phyloP scores from a whole-genome alignment of 169 alveolate species.

The Cryptosporidium viatorum region DNA sequence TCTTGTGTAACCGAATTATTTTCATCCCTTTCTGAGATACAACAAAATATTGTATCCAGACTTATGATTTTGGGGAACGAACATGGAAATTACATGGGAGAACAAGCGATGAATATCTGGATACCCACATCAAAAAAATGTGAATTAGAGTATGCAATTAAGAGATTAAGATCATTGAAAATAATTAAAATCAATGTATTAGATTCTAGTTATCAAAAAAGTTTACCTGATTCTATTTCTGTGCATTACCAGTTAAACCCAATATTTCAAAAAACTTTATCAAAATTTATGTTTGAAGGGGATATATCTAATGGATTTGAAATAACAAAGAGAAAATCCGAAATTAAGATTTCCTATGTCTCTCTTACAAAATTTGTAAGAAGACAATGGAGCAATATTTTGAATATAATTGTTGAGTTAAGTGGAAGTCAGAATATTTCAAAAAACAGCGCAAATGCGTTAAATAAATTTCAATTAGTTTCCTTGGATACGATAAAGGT shows the following conservation, averaged over 20 bases:
- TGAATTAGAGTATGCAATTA: constrained; percentile 47
- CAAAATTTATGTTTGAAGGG: constrained; percentile 32
- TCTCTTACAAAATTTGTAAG: constrained; percentile 53
- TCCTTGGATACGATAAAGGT: constrained; percentile 5
- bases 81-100: constrained; percentile 18
- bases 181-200: constrained; percentile 31
- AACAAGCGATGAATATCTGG: constrained; percentile 59
- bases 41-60: constrained; percentile 47
- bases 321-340: background rate
- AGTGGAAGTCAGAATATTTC: constrained; percentile 31
- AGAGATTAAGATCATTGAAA: constrained; percentile 44
- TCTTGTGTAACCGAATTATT: constrained; percentile 61
- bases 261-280: constrained; percentile 35
- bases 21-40: constrained; percentile 60
- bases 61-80: constrained; percentile 29
- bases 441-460: background rate
- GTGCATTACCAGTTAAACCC: constrained; percentile 46
- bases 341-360: background rate
- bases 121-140: constrained; percentile 12
- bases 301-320: background rate
- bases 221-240: constrained; percentile 10
- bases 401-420: constrained; percentile 52
- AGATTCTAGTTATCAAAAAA: background rate
- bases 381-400: constrained; percentile 50
- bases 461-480: background rate